Percentiles rank a stretch among this genome's conserved stretches.
phyloP scores from a whole-genome alignment of 192 early-diverging fungal species.

The Coemansia sp. region DNA sequence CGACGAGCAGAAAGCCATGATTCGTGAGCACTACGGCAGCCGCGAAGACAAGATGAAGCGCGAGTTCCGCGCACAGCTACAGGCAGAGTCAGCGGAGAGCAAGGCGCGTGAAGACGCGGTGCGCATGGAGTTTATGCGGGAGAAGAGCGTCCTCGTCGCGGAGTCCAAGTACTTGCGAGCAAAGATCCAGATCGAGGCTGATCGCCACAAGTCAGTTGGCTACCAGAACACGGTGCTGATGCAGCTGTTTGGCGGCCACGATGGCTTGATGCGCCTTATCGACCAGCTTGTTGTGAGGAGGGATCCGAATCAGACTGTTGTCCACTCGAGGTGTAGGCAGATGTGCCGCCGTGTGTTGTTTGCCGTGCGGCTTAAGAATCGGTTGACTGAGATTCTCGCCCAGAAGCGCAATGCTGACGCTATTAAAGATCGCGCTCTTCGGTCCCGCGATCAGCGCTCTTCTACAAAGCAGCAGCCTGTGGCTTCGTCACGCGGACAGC shows the following conservation, averaged over 20 bases:
- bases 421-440: conserved; percentile 28
- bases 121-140: neutral
- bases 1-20: conserved; percentile 29
- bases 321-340: neutral
- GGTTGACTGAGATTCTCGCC: conserved; percentile 5
- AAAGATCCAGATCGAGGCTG: conserved; percentile 18
- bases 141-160: conserved; percentile 1
- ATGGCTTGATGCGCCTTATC: conserved; percentile 23
- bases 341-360: conserved; percentile 34
- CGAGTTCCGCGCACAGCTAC: neutral
- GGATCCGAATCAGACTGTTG: neutral
- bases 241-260: conserved; percentile 33
- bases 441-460: neutral
- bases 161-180: conserved; percentile 34
- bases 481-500: neutral
- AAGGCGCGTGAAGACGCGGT: neutral
- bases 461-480: neutral
- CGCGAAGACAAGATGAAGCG: conserved; percentile 10
- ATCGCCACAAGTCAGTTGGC: conserved; percentile 13
- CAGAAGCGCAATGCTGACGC: conserved; percentile 6
- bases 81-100: conserved; percentile 2
- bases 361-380: conserved; percentile 29
- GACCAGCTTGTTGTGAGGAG: conserved; percentile 11
- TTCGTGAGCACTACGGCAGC: conserved; percentile 17
- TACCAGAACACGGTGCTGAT: conserved; percentile 28